These are phyloP conservation scores for Aphanocladium album DNA, from an alignment of 2,329 filamentous ascomycete genomes.

Conservation along the genomic window DNA sequence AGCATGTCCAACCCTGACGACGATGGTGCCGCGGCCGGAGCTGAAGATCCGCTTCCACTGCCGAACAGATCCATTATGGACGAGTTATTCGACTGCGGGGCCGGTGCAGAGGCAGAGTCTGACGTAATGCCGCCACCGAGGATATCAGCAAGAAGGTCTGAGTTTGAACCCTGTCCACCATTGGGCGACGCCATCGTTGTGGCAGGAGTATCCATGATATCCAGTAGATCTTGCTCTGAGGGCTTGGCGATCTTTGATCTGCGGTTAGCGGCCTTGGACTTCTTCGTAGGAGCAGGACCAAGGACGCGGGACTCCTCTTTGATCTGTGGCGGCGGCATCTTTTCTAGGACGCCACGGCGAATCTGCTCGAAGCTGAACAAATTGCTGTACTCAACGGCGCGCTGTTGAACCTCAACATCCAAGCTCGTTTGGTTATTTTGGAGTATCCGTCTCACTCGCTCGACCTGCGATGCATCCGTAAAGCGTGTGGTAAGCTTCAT, in stretches of 20 bases:
- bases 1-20: slow-evolving; percentile 44
- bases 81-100: slow-evolving; percentile 52
- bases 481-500: slow-evolving; percentile 94
- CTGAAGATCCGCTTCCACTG: slow-evolving; percentile 35
- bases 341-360: slow-evolving; percentile 84
- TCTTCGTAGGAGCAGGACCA: slow-evolving; percentile 65
- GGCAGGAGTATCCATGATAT: slow-evolving; percentile 77
- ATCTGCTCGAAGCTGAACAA: slow-evolving; percentile 89
- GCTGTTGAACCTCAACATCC: slow-evolving; percentile 92
- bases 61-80: slow-evolving; percentile 91
- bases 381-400: slow-evolving; percentile 91
- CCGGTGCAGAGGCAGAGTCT: slow-evolving; percentile 31
- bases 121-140: slow-evolving; percentile 65
- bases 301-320: slow-evolving; percentile 90
- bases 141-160: slow-evolving; percentile 87
- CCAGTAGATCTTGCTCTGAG: slow-evolving; percentile 85
- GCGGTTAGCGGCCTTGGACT: slow-evolving; percentile 65
- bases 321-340: slow-evolving; percentile 97
- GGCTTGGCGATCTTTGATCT: slow-evolving; percentile 75
- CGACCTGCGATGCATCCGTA: slow-evolving; percentile 76
- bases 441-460: slow-evolving; percentile 75
- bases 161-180: slow-evolving; percentile 60
- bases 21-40: slow-evolving; percentile 33
- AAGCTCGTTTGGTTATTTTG: slow-evolving; percentile 76
- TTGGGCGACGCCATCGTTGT: slow-evolving; percentile 44